Evolutionary conservation across 164 flowering plant species (phyloP).

Genomic region (Piper longum): DNA sequence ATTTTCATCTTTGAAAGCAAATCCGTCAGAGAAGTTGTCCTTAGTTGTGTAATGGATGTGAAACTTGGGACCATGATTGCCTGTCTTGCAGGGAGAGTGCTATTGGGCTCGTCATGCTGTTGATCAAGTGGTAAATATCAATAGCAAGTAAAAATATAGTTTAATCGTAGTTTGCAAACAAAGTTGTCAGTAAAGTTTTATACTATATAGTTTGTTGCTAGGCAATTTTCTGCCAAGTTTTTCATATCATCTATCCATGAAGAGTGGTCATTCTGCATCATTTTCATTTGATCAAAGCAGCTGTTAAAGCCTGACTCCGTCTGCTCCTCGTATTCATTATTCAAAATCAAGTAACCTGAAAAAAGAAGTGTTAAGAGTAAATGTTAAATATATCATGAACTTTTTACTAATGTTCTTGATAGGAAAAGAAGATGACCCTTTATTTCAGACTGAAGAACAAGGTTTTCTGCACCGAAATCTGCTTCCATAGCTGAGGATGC

Average conservation of each 20-base stretch:
- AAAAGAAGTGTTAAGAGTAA: neutral
- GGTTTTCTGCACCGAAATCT: constrained; percentile 20
- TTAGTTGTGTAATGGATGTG: constrained; percentile 53
- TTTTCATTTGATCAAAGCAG: constrained; percentile 38
- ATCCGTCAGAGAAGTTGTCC: constrained; percentile 19
- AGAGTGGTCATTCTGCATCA: constrained; percentile 26
- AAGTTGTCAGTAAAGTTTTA: neutral
- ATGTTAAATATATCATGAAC: neutral
- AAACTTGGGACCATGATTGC: constrained; percentile 37
- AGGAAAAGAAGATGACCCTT: constrained; percentile 27
- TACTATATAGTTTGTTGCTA: constrained; percentile 56
- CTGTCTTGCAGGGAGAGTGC: constrained; percentile 24
- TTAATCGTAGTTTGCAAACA: neutral
- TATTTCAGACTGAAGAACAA: constrained; percentile 21
- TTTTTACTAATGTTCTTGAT: neutral
- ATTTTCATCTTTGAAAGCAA: constrained; percentile 11
- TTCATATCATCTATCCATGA: constrained; percentile 26
- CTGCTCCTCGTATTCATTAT: constrained; percentile 34
- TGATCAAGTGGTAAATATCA: constrained; percentile 1
- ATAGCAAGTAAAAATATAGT: neutral
- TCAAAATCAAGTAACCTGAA: constrained; percentile 49
- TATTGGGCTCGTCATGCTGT: constrained; percentile 35
- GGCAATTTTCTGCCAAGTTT: constrained; percentile 36
- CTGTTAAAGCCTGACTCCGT: constrained; percentile 22
- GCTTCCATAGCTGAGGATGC: constrained; percentile 18